Evolutionary conservation across 129 eudicot genomes (phyloP), one percentile per base, ranked within the genome.

Genomic region (Erigeron canadensis): DNA sequence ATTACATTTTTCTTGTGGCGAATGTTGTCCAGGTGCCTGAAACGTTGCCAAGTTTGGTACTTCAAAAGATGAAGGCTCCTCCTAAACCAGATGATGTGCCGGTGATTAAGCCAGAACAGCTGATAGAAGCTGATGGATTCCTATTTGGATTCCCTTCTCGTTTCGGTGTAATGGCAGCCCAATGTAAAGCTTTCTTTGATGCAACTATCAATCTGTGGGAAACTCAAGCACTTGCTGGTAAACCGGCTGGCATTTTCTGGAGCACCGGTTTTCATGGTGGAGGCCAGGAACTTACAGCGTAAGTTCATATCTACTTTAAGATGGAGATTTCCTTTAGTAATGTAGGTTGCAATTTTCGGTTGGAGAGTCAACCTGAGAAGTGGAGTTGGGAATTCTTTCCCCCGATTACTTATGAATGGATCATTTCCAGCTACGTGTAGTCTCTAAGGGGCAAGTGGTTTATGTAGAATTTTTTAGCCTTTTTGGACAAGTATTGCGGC

Each of bases 181-280:
- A 91, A 66, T 84, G 81, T 71, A 83, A 86, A 68, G 96, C 97
- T 50, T 91, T 91, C 76, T 88, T 91, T 75, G 97, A 86, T 76
- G 90, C 93, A 59, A 88, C 93, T 7, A 41, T 48, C 53, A 81
- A 81, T 40, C 56, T 88, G 59, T 91, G 92, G 90, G 82, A 78
- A 44, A 65, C 83, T 59, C 97, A 88, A 76, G 82, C 88, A 7
- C 96, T 91, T 43, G 97, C 97, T 44, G 97, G 97, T 50, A 91
- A 91, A 72, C 97, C 97, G 15, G 97, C 97, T 16, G 97, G 97
- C n/a, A 73, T 91, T 64, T 91, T 91, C 75, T 91, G 97, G 96
- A 91, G 97, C 77, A 91, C 97, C 7, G 97, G 97, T 10, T 91
- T 84, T 75, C 92, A 91, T 83, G 96, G 96, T 7, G 97, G 97